Percentiles rank a stretch among this genome's conserved stretches.
phyloP scores from a whole-genome alignment of 805 yeast species.

The Metschnikowia reukaufii region DNA sequence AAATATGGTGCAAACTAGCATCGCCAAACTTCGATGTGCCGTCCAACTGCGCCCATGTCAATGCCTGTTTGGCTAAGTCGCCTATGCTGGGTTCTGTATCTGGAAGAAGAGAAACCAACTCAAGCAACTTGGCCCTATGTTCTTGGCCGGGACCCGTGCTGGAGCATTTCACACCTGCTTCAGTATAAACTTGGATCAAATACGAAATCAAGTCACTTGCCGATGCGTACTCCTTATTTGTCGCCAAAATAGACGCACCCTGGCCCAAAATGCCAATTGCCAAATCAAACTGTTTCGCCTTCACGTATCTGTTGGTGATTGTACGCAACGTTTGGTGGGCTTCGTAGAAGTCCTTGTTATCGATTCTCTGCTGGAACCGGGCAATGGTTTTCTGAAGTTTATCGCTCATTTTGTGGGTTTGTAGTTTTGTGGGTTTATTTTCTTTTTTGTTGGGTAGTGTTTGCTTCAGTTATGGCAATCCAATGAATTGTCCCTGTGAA shows the following conservation, averaged over 20 bases:
- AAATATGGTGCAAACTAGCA: slow-evolving; percentile 66
- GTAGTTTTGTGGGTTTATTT: neutral
- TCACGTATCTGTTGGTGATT: slow-evolving; percentile 79
- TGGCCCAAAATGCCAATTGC: slow-evolving; percentile 74
- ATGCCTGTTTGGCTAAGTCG: slow-evolving; percentile 64
- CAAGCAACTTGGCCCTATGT: slow-evolving; percentile 48
- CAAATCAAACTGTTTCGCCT: slow-evolving; percentile 61
- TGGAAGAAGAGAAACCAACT: slow-evolving; percentile 46
- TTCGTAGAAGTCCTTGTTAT: slow-evolving; percentile 79
- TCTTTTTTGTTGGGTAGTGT: neutral
- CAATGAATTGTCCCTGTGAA: neutral
- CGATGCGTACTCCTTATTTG: slow-evolving; percentile 73
- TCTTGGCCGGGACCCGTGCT: slow-evolving; percentile 27
- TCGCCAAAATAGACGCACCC: slow-evolving; percentile 67
- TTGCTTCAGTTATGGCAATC: too few relatives aligned
- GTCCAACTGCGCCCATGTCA: slow-evolving; percentile 59
- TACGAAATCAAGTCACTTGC: slow-evolving; percentile 76
- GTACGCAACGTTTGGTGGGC: slow-evolving; percentile 95
- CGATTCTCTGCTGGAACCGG: slow-evolving; percentile 68
- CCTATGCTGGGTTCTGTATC: slow-evolving; percentile 50
- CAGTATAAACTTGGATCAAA: slow-evolving; percentile 66
- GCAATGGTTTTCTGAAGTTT: slow-evolving; percentile 60
- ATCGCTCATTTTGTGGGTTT: slow-evolving; percentile 18
- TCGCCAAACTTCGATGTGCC: slow-evolving; percentile 62
- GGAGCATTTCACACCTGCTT: slow-evolving; percentile 38